Evolutionary conservation across 1,284 basidiomycete species (phyloP), one percentile per base, ranked within the genome.

Genomic region (Retiboletus flavoniger): DNA sequence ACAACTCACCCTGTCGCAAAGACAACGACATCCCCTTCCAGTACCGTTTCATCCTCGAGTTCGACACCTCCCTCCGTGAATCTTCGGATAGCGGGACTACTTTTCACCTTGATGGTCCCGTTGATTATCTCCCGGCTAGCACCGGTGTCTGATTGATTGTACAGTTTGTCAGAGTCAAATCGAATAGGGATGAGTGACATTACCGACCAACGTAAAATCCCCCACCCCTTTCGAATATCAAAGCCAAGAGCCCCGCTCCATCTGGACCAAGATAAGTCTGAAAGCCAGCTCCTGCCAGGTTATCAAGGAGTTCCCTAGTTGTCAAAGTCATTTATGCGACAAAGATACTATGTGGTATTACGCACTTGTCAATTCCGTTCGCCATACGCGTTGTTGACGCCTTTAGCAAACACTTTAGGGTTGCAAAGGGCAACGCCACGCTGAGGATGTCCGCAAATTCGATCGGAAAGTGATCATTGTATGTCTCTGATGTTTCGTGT

Each of bases 71-170:
- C 56, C 42, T 72, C 57, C 0, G 64, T 70, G 55, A 75, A 74
- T 28, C 56, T 52, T 21, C 63, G 61, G 28, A 77, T 66, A 48
- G 66, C 62, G 19, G 58, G 53, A 8, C 72, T 73, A 31, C 65
- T 67, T 57, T 72, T 74, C 53, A 79, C 65, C 50, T 75, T 77
- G 67, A 81, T 79, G 16, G 63, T 62, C 32, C 78, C 79, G n/a
- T 75, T 66, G 17, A 70, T 69, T 42, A 81, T 77, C 54, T 73
- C 64, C 49, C 66, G 62, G 26, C 71, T 72, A 0, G 71, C 64
- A 14, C 76, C 77, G 0, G 60, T 60, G 49, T 75, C 73, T 68
- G 46, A 42, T 45, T 19, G n/a, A 43, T 44, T 2, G 42, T 39
- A 16, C 32, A 34, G 0, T 1, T 1, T 32, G 41, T 32, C n/a